These are phyloP conservation scores for Tolypocladium tundrense DNA, from an alignment of 2,329 filamentous ascomycete genomes.

Conservation along the genomic window DNA sequence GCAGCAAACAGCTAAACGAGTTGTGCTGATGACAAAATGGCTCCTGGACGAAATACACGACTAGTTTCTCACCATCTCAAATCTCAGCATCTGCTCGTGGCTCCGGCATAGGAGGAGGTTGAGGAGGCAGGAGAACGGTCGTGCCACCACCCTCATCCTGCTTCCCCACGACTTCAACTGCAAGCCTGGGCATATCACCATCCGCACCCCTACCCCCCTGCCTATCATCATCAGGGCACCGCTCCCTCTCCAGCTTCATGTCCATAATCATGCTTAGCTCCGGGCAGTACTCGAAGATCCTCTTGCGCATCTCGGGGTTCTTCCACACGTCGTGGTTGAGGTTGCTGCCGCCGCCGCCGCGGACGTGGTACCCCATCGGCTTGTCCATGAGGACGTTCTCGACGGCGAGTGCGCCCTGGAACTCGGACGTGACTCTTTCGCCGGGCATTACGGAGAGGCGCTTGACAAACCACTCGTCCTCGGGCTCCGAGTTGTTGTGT, in stretches of 20 bases:
- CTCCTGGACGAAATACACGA: neutral
- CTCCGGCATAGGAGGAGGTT: neutral
- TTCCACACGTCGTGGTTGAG: conserved; percentile 37
- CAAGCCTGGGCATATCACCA: neutral
- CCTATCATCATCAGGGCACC: conserved; percentile 22
- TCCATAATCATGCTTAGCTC: conserved; percentile 44
- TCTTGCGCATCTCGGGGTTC: conserved; percentile 27
- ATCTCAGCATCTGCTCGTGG: neutral
- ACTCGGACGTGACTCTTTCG: conserved; percentile 33
- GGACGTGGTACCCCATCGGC: conserved; percentile 45
- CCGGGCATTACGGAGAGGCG: conserved; percentile 36
- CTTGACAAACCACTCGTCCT: conserved; percentile 46
- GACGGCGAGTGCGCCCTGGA: conserved; percentile 33
- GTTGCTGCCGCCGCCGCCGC: conserved; percentile 30
- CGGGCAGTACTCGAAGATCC: conserved; percentile 45
- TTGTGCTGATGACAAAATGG: neutral
- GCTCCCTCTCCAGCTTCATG: conserved; percentile 43
- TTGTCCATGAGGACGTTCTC: conserved; percentile 38
- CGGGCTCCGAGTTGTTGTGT: conserved; percentile 38
- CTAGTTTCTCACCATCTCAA: neutral
- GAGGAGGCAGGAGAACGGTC: neutral
- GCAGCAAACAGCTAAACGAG: neutral
- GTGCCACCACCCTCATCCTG: neutral
- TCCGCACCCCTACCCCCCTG: neutral
- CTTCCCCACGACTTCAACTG: neutral